Conservation (phyloP, 805 yeast genomes). For the Ogataea degrootiae region DNA sequence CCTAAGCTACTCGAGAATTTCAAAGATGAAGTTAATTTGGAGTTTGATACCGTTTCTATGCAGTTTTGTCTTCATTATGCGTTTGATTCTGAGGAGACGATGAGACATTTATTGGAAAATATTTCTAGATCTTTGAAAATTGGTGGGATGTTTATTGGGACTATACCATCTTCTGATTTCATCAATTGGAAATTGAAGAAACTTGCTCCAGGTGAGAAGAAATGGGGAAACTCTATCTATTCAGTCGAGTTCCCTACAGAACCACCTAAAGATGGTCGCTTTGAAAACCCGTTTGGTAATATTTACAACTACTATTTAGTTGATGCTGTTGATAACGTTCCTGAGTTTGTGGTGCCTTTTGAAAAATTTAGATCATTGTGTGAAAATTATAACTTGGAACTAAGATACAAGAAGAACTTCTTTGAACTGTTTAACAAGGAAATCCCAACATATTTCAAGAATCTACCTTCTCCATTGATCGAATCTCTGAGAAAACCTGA, state of each 20-base stretch:
- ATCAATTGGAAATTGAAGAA: conserved; percentile 62
- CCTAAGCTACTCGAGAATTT: conserved; percentile 66
- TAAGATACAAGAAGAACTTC: conserved; percentile 72
- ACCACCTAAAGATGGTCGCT: conserved; percentile 73
- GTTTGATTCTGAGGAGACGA: conserved; percentile 78
- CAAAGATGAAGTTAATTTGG: conserved; percentile 59
- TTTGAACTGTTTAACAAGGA: conserved; percentile 78
- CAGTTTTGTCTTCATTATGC: conserved; percentile 97
- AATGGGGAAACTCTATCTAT: conserved; percentile 85
- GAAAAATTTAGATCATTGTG: conserved; percentile 81
- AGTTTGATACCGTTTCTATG: conserved; percentile 82
- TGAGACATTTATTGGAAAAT: conserved; percentile 66
- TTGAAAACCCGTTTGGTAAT: conserved; percentile 76
- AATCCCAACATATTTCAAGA: conserved; percentile 59
- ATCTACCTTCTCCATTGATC: conserved; percentile 50
- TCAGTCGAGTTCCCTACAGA: conserved; percentile 73
- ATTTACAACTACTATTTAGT: conserved; percentile 73
- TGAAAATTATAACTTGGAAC: conserved; percentile 71
- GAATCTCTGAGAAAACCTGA: conserved; percentile 71
- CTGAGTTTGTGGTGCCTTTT: conserved; percentile 95
- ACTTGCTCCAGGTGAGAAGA: conserved; percentile 44
- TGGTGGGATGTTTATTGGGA: conserved; percentile 90
- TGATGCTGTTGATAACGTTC: conserved; percentile 95
- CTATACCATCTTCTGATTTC: conserved; percentile 88
- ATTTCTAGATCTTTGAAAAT: conserved; percentile 68